Conservation (phyloP, 2,329 filamentous ascomycete genomes). For the Cyphellophora europaea region DNA sequence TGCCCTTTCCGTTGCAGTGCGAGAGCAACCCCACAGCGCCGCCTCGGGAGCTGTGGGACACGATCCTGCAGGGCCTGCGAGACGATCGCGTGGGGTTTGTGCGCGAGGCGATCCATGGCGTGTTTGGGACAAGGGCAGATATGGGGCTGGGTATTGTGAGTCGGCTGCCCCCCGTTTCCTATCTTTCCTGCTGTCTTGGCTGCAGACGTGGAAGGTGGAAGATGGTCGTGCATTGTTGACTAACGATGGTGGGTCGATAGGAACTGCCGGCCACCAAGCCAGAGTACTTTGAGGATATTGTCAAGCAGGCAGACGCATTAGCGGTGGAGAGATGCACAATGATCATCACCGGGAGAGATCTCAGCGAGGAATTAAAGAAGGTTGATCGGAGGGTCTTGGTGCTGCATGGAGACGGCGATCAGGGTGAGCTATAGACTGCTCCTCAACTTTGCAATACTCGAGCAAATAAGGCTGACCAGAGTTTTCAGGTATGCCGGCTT, state of each 20-base stretch:
- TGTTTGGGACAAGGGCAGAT: slow-evolving; percentile 17
- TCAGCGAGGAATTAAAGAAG: slow-evolving; percentile 18
- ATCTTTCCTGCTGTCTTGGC: too few species aligned
- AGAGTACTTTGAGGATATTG: slow-evolving; percentile 17
- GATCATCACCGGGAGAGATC: slow-evolving; percentile 20
- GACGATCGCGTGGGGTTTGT: slow-evolving; percentile 16
- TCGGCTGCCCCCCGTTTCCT: too few species aligned
- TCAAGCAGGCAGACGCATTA: slow-evolving; percentile 20
- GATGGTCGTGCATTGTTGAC: too few species aligned
- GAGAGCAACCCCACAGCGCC: slow-evolving; percentile 18
- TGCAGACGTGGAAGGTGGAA: too few species aligned
- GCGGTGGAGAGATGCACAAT: slow-evolving; percentile 22
- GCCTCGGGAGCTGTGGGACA: slow-evolving; percentile 19
- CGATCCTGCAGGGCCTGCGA: slow-evolving; percentile 19
- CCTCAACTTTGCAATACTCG: background rate
- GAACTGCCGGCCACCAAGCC: slow-evolving; percentile 13
- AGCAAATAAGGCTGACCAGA: slow-evolving; percentile 1
- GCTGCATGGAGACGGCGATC: slow-evolving; percentile 22
- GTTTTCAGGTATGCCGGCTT: slow-evolving; percentile 19
- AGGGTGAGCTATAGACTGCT: too few species aligned
- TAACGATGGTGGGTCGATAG: too few species aligned
- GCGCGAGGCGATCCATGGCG: slow-evolving; percentile 14
- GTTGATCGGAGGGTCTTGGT: slow-evolving; percentile 17
- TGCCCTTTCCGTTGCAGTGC: slow-evolving; percentile 17
- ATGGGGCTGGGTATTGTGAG: slow-evolving; percentile 8